Evolutionary conservation across 331 rosid genomes (phyloP), one percentile per base, ranked within the genome.

Genomic region (Saraca asoca): DNA sequence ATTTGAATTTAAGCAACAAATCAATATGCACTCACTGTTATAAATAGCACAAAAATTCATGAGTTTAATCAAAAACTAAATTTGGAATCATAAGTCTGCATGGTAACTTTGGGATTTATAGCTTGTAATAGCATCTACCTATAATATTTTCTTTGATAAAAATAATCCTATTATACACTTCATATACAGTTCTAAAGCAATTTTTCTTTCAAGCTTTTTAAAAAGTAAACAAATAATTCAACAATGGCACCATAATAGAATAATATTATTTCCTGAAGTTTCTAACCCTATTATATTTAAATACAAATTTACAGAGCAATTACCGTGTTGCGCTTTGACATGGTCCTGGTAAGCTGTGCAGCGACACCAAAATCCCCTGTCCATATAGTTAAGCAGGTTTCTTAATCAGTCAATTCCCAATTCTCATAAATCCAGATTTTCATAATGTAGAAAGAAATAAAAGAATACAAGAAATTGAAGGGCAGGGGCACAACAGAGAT

Each of bases 321-420:
- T 93, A 93, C 98, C 79, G 98, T 90, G 69, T 93, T 93, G 75
- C 98, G 97, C 90, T 93, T 93, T 65, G 98, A 93, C 98, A 93
- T 93, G 69, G 98, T 93, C 87, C 98, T 83, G 18, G 98, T 93
- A 41, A 93, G 95, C 73, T 93, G 98, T 0, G 98, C 98, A 44
- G 98, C 97, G 76, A 93, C 97, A 64, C 98, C 98, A 82, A 93
- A 93, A 81, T 93, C 98, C 53, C 98, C 98, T 93, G 91, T 67
- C 68, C 84, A 63, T 14, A 70, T 70, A 66, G 43, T 51, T 51
- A 84, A 65, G 58, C 65, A 52, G 53, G 35, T 29, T 66, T 70
- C 49, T 55, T 44, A 68, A 66, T 64, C 24, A 78, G 55, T 51
- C 10, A 24, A 51, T 57, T 29, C 52, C 18, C 12, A 7, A 67